A percentile compares a stretch with the other conserved stretches of the same genome.
Conservation (phyloP, 306 rosid species). For the peach (Prunus persica) region DNA sequence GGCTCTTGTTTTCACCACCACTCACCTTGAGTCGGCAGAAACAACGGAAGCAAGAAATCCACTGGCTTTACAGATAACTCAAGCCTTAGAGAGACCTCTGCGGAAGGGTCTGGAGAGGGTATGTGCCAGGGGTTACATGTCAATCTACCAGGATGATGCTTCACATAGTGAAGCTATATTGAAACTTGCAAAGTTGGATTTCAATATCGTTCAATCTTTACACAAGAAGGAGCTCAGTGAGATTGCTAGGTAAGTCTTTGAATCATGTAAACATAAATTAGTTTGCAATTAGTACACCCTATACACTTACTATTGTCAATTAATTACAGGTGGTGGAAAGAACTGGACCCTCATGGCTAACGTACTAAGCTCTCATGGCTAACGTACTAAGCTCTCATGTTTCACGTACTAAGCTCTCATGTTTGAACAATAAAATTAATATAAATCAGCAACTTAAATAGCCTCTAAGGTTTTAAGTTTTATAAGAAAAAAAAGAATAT, state of each 20-base stretch:
- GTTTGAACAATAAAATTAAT: too few species aligned
- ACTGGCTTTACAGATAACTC: slow-evolving; percentile 1
- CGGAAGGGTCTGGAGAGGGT: slow-evolving; percentile 28
- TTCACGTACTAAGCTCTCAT: too few species aligned
- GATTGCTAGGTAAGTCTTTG: slow-evolving; percentile 19
- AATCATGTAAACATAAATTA: too few species aligned
- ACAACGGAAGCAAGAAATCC: background rate
- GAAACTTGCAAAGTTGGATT: slow-evolving; percentile 44
- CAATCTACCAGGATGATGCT: slow-evolving; percentile 34
- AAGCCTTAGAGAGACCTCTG: slow-evolving; percentile 7
- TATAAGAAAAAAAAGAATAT: too few species aligned
- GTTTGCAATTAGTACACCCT: too few species aligned
- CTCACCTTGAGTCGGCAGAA: background rate
- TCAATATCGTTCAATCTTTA: slow-evolving; percentile 38
- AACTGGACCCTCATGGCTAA: too few species aligned
- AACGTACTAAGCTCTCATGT: too few species aligned
- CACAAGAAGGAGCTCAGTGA: slow-evolving; percentile 37
- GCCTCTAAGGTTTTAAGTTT: too few species aligned
- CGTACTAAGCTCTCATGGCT: too few species aligned
- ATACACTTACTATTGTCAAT: too few species aligned
- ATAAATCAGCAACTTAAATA: too few species aligned
- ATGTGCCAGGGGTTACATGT: slow-evolving; percentile 29
- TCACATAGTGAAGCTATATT: slow-evolving; percentile 30
- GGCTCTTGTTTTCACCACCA: slow-evolving; percentile 38
- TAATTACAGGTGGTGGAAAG: slow-evolving; percentile 42